phyloP scores from a whole-genome alignment of 306 rosid genomes.

The Gastrolobium villosum region DNA sequence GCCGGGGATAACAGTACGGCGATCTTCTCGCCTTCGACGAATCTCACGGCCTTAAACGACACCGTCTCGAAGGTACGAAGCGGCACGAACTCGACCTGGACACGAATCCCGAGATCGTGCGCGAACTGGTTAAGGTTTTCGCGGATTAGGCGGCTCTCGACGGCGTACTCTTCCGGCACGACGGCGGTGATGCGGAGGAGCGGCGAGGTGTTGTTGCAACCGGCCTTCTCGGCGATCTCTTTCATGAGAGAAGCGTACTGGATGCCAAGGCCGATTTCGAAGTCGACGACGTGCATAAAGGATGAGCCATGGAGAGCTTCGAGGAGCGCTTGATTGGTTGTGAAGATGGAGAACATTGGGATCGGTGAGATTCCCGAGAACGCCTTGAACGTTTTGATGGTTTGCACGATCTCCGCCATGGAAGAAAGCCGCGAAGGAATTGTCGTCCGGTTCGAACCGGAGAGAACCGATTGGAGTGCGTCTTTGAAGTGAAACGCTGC shows the following conservation, averaged over 20 bases:
- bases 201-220: constrained; percentile 43
- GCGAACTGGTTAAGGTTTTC: constrained; percentile 85
- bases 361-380: constrained; percentile 81
- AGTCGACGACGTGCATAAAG: constrained; percentile 77
- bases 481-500: constrained; percentile 87
- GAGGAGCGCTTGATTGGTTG: constrained; percentile 86
- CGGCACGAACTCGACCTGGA: constrained; percentile 73
- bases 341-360: constrained; percentile 87
- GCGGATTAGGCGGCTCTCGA: constrained; percentile 65
- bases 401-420: constrained; percentile 78
- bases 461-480: constrained; percentile 74
- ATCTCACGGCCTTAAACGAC: constrained; percentile 73
- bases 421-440: constrained; percentile 61
- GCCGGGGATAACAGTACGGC: constrained; percentile 77
- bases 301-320: constrained; percentile 67
- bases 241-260: constrained; percentile 92
- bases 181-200: constrained; percentile 78
- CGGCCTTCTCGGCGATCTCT: constrained; percentile 73
- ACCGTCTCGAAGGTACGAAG: constrained; percentile 65
- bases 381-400: constrained; percentile 72
- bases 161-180: constrained; percentile 76
- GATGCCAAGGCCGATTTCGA: constrained; percentile 86
- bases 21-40: constrained; percentile 75
- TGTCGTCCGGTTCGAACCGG: constrained; percentile 54
- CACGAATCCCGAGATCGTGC: constrained; percentile 72